Conservation (phyloP, 2,329 filamentous ascomycete genomes). For the Sporothrix globosa region DNA sequence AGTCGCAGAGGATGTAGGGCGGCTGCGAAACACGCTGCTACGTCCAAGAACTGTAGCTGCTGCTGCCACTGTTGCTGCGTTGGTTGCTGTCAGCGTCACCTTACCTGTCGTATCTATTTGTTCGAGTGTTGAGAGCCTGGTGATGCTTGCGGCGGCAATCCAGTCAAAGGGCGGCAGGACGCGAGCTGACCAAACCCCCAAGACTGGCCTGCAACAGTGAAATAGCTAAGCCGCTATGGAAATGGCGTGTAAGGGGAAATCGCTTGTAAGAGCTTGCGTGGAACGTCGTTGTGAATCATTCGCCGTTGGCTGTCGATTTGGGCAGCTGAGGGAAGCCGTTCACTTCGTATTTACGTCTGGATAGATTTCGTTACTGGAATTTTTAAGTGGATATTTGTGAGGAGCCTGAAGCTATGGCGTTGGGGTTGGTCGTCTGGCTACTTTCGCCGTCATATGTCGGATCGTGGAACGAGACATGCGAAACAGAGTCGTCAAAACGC, state of each 20-base stretch:
- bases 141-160: not conserved
- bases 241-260: not conserved
- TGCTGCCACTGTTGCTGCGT: constrained; percentile 4
- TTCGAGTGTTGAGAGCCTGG: not conserved
- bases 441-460: constrained; percentile 12
- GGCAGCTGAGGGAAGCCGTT: not conserved
- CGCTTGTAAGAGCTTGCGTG: not conserved
- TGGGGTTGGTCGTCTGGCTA: constrained; percentile 2
- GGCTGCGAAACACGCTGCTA: constrained; percentile 8
- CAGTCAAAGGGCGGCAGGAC: not conserved
- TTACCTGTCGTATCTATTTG: not conserved
- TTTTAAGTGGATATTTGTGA: constrained; percentile 12
- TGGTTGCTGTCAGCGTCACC: not conserved
- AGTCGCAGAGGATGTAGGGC: not conserved
- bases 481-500: not conserved
- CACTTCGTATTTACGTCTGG: constrained; percentile 2
- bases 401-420: constrained; percentile 13
- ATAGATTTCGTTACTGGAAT: not conserved
- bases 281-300: not conserved
- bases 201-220: not conserved
- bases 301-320: not conserved
- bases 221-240: not conserved
- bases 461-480: not conserved
- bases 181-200: not conserved
- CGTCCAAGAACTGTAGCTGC: constrained; percentile 5